A percentile compares a stretch with the other conserved stretches of the same genome.
phyloP scores from a whole-genome alignment of 768 basidiomycete species.

The Kwoniella pini region DNA sequence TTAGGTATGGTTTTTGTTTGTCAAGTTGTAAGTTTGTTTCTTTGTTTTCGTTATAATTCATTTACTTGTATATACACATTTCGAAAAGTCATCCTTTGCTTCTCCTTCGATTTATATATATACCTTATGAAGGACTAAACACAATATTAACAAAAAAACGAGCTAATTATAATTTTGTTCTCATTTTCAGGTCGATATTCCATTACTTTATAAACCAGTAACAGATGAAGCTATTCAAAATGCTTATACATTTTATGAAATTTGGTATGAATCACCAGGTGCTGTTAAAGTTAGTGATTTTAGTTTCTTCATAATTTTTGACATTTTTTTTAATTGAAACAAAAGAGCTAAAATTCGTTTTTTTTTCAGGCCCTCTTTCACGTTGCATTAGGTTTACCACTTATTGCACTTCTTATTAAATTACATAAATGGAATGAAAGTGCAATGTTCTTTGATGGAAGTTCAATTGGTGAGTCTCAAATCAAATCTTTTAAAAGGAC shows the following conservation, averaged over 20 bases:
- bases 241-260: conserved; percentile 85
- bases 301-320: no score
- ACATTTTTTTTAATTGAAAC: background rate
- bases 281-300: conserved; percentile 85
- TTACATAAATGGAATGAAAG: conserved; percentile 86
- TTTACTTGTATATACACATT: no score
- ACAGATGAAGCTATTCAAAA: conserved; percentile 69
- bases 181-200: conserved; percentile 68
- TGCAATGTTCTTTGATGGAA: conserved; percentile 93
- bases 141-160: no score
- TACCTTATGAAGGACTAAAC: no score
- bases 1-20: conserved; percentile 64
- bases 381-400: conserved; percentile 74
- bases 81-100: no score
- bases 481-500: background rate
- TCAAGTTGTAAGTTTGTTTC: conserved; percentile 40
- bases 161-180: background rate
- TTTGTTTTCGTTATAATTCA: no score
- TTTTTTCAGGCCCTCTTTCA: conserved; percentile 74
- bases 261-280: conserved; percentile 88
- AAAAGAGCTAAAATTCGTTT: no score
- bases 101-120: no score
- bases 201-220: conserved; percentile 69
- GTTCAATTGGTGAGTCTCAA: conserved; percentile 74
- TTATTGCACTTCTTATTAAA: conserved; percentile 74